Evolutionary conservation across 2,329 filamentous ascomycete genomes (phyloP), one percentile per base, ranked within the genome.

Genomic region (Cercospora zeae-maydis): DNA sequence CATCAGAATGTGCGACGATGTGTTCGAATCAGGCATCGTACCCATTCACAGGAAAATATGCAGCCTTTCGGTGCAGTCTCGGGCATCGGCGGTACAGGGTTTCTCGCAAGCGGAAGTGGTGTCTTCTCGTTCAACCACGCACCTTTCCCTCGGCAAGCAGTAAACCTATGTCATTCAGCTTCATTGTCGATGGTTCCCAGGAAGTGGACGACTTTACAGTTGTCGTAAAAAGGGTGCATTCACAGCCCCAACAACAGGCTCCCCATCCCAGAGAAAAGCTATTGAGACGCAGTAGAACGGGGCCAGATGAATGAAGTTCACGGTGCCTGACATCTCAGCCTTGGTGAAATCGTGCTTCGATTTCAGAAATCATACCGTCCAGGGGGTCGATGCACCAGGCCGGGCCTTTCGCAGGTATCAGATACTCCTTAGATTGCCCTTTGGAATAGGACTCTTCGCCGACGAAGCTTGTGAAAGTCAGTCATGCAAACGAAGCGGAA

Each of bases 231-330:
- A 86, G 0, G 89, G 90, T 0, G 89, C 88, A 70, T 89, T 85
- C 71, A 92, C 87, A 51, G 91, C 83, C 19, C 90, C 90, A 56
- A 92, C 84, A 1, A 87, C 75, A 2, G 90, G 87, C 30, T 79
- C 75, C 6, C 83, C 80, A 16, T 82, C 75, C 59, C 90, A 72
- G 24, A 88, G 79, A 71, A 92, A 87, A 54, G 82, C 89, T 70
- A 92, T 91, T 36, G 87, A 90, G 47, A 92, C 87, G 75, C 90
- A 92, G 77, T 90, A 92, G 86, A 91, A 91, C 63, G 88, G 88
- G 72, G 91, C 91, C 5, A 91, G 82, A 74, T 92, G 90, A 31
- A 89, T 90, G 77, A 89, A 92, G 79, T 92, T 92, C 63, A 92
- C 88, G 2, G 90, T 92, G 47, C 83, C 81, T 82, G 30, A 14